Base-by-base conservation (phyloP, 495 filamentous ascomycete species). In the Neurospora africana region DNA sequence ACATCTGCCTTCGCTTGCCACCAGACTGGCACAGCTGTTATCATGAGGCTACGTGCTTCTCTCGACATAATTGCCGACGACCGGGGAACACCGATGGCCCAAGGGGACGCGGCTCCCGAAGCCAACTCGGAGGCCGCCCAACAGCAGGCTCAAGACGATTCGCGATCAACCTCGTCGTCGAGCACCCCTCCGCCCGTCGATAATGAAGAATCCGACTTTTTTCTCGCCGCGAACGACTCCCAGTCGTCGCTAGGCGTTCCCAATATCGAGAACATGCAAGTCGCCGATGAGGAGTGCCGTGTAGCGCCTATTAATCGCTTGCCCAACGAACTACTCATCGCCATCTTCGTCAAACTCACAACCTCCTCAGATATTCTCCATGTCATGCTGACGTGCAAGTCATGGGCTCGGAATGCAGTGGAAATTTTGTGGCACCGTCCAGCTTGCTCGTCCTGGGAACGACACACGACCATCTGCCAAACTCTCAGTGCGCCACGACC, bases 341-440 rank as follows among this genome's bases (percentile, higher is more conserved):
- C 89, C 78, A 91, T 97, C 71, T 98, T 99, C 82, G 85, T 91
- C 17, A 95, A 93, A 78, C 88, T 99, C 58, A 88, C 81, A 76
- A 89, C 87, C 38, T 86, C 92, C 4, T 80, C 81, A 5, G 95
- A 98, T 77, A 87, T 98, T 73, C 84, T 91, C 74, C 91, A 89
- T 79, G 95, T 93, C 79, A 95, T 99, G 92, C 83, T 95, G 76
- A 95, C 97, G 9, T 97, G 90, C 77, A 93, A 93, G 78, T 89
- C 90, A 74, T 99, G 96, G 96, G 91, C 96, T 58, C 86, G 91
- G 72, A 98, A 98, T 78, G 91, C 89, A 68, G 96, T 98, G 38
- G 95, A 95, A 70, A 87, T 97, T 65, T 85, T 99, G 15, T 99
- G 95, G 95, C 94, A 98, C 79, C 88, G 95, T 68, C 95, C 96